These are phyloP conservation scores for Evansstolkia leycettana DNA, from an alignment of 495 filamentous ascomycete genomes.

Conservation along the genomic window DNA sequence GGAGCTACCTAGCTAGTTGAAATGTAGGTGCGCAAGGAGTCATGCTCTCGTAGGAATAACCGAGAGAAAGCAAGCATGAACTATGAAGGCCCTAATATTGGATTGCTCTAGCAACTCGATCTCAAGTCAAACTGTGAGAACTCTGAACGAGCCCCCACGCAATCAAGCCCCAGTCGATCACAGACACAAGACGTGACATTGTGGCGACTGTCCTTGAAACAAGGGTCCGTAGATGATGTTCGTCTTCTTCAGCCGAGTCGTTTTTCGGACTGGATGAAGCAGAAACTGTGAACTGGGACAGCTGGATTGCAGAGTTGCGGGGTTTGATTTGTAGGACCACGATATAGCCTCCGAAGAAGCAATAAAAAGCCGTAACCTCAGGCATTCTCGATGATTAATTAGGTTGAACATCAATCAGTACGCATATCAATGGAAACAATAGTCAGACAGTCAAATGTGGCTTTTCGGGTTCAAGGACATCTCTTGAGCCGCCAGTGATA, in stretches of 20 bases:
- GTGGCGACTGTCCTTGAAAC: constrained; percentile 30
- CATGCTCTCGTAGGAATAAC: constrained; percentile 34
- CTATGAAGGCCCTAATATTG: constrained; percentile 39
- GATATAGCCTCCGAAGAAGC: no score
- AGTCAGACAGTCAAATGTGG: no score
- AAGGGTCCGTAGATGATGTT: constrained; percentile 22
- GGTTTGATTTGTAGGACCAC: not conserved
- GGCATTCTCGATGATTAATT: no score
- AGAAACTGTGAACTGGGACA: constrained; percentile 19
- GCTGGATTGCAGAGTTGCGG: constrained; percentile 30
- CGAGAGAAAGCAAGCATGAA: constrained; percentile 33
- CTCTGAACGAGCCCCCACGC: no score
- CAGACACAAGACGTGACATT: constrained; percentile 34
- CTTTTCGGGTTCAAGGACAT: no score
- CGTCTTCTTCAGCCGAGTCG: constrained; percentile 3
- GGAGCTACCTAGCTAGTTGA: not conserved
- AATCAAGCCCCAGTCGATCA: constrained; percentile 34
- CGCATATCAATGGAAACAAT: no score
- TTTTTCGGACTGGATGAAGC: constrained; percentile 1
- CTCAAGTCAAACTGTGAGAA: constrained; percentile 17
- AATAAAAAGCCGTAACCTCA: no score
- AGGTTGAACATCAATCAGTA: no score
- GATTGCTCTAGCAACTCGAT: constrained; percentile 29
- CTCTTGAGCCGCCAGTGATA: no score
- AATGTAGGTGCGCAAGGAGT: constrained; percentile 41